These are phyloP conservation scores for Viridothelium virens DNA, from an alignment of 495 filamentous ascomycete genomes.

Conservation along the genomic window DNA sequence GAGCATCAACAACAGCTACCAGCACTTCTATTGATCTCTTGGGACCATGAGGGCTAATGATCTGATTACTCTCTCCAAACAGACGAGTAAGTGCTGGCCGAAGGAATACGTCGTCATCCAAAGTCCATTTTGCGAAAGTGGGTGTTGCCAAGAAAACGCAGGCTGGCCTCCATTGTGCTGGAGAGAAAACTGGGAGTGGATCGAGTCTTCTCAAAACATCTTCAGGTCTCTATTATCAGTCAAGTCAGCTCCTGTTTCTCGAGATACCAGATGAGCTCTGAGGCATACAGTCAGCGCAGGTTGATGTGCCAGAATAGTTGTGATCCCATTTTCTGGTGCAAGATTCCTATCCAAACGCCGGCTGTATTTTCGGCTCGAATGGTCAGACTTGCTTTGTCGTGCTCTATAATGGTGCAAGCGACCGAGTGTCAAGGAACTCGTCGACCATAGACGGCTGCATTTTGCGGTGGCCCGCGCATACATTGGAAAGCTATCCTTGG, in stretches of 20 bases:
- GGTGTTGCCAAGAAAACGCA: slow-evolving; percentile 3
- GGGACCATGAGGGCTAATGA: not conserved
- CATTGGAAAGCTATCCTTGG: not conserved
- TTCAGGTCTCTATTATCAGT: not conserved
- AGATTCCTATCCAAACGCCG: not conserved
- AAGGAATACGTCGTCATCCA: slow-evolving; percentile 1
- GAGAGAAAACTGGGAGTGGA: not conserved
- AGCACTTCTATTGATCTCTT: not conserved
- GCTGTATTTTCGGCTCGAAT: not conserved
- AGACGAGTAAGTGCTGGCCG: not conserved
- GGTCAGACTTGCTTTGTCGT: not conserved
- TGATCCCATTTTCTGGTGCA: not conserved
- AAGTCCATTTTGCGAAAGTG: slow-evolving; percentile 4
- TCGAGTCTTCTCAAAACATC: not conserved
- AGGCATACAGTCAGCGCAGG: not conserved
- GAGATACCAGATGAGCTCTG: not conserved
- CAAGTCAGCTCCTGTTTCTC: not conserved
- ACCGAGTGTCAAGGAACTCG: not conserved
- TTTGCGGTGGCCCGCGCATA: not conserved
- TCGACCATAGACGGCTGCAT: not conserved
- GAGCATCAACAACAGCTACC: not conserved
- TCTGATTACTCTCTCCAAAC: not conserved
- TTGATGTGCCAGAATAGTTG: slow-evolving; percentile 3
- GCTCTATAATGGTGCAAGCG: not conserved
- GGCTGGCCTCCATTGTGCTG: not conserved